Evolutionary conservation across 1,139 yeast genomes (phyloP).

Genomic region (Candida pseudoviswanathii): DNA sequence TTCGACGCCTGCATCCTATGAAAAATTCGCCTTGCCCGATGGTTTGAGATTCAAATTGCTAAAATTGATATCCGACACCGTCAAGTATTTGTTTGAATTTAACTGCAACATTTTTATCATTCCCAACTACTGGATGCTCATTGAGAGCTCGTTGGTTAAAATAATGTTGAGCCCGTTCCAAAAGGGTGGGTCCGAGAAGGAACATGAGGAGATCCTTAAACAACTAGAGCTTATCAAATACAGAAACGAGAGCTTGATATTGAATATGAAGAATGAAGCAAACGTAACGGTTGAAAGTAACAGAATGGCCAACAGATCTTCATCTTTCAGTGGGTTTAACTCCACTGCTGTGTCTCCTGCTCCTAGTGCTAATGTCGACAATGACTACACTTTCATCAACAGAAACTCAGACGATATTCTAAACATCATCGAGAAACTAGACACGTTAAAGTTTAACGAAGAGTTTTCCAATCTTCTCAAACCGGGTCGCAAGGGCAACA

Average conservation of each 20-base stretch:
- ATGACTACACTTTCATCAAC: constrained; percentile 23
- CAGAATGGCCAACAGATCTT: background rate
- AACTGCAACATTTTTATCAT: constrained; percentile 75
- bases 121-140: constrained; percentile 69
- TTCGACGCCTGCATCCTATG: background rate
- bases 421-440: constrained; percentile 35
- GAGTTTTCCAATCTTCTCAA: constrained; percentile 31
- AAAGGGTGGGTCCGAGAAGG: constrained; percentile 31
- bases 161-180: constrained; percentile 42
- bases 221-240: constrained; percentile 65
- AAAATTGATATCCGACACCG: constrained; percentile 30
- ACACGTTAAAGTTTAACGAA: constrained; percentile 33
- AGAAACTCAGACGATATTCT: constrained; percentile 38
- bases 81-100: constrained; percentile 54
- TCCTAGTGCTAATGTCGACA: constrained; percentile 1
- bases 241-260: constrained; percentile 71
- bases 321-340: background rate
- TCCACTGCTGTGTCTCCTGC: background rate
- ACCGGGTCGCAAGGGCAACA: constrained; percentile 22
- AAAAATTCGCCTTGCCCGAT: constrained; percentile 12
- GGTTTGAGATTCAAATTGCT: constrained; percentile 26
- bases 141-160: constrained; percentile 46
- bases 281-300: background rate
- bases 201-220: constrained; percentile 41
- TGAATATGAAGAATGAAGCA: constrained; percentile 36